Percentiles rank a stretch among this genome's conserved stretches.
These are phyloP conservation scores for Solanum clarkiae DNA, from an alignment of 257 asterid species.

Conservation along the genomic window DNA sequence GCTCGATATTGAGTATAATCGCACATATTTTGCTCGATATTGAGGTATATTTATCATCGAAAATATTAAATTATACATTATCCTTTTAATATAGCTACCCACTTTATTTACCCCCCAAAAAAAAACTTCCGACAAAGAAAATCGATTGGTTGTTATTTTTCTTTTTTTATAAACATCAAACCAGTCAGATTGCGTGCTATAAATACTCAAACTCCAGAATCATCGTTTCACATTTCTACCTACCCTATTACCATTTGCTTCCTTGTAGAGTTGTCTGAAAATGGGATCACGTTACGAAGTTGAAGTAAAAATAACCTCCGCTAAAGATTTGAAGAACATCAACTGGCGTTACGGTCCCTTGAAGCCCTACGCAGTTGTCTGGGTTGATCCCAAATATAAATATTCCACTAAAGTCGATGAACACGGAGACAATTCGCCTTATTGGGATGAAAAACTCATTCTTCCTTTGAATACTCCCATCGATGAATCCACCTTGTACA, in stretches of 20 bases:
- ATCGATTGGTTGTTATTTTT: not conserved
- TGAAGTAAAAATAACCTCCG: conserved; percentile 1
- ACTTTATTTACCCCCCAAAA: no score
- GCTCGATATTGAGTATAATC: no score
- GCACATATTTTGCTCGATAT: no score
- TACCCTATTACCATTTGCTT: not conserved
- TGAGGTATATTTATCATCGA: no score
- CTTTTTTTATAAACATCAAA: not conserved
- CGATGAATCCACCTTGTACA: not conserved
- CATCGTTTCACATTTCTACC: not conserved
- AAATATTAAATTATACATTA: no score
- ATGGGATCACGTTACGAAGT: not conserved
- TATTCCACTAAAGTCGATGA: not conserved
- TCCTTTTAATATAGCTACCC: no score
- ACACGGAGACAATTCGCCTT: not conserved
- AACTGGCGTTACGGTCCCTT: conserved; percentile 6
- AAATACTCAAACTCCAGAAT: not conserved
- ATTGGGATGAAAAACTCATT: not conserved
- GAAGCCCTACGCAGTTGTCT: not conserved
- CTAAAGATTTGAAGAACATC: conserved; percentile 1
- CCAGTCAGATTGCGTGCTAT: not conserved
- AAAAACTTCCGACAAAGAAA: not conserved
- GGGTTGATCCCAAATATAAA: not conserved
- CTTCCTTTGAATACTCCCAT: not conserved
- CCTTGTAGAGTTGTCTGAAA: not conserved